Conservation (phyloP, 345 rosid species). For the Citrus glauca region DNA sequence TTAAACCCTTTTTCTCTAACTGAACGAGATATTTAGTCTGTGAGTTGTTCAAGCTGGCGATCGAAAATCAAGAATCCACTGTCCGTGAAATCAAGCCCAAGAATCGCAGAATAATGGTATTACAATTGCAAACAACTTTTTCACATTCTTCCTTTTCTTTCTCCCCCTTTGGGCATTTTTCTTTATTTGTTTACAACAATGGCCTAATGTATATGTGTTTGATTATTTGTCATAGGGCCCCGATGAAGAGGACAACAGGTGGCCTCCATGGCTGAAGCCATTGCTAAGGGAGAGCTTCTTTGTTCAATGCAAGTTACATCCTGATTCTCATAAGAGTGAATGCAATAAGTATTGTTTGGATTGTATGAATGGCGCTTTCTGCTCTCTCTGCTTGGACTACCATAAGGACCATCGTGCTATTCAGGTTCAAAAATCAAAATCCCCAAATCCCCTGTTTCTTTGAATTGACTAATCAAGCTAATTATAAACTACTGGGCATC, state of each 20-base stretch:
- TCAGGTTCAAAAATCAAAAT: conserved; percentile 48
- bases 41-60: conserved; percentile 60
- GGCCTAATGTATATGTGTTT: not conserved
- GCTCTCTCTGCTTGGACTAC: conserved; percentile 65
- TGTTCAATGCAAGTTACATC: conserved; percentile 83
- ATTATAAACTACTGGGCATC: too few species aligned
- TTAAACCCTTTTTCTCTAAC: conserved; percentile 12
- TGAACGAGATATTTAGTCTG: not conserved
- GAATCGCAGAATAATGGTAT: conserved; percentile 81
- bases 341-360: conserved; percentile 98
- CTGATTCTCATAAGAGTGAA: conserved; percentile 88
- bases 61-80: conserved; percentile 69
- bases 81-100: conserved; percentile 76
- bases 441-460: too few species aligned
- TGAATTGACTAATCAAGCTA: too few species aligned
- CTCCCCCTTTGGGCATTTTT: conserved; percentile 8
- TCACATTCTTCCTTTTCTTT: conserved; percentile 5
- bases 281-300: conserved; percentile 74
- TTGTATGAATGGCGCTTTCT: conserved; percentile 77
- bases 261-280: conserved; percentile 87
- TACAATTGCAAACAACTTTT: not conserved
- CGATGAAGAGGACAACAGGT: conserved; percentile 58
- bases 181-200: not conserved
- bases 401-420: conserved; percentile 79
- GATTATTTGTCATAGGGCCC: conserved; percentile 44